Evolutionary conservation across 140 eudicot genomes (phyloP), one percentile per base, ranked within the genome.

Genomic region (Cichorium intybus): DNA sequence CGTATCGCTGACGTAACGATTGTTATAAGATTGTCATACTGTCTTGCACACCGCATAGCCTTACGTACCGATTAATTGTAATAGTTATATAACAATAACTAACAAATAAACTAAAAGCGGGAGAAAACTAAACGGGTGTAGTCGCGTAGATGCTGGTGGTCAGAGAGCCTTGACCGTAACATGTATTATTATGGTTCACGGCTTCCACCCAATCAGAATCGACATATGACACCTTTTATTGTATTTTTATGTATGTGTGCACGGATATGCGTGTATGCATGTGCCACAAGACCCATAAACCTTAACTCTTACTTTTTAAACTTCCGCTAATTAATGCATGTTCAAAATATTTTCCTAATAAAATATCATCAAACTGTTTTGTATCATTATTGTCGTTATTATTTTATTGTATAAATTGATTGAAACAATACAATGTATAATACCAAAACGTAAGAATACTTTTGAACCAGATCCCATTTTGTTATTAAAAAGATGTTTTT

Each of bases 261-360:
- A 73, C 72, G 60, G 55, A 64, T 73, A 73, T 63, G 53, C 66
- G 60, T 54, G 52, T 55, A 56, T 60, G 78, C 78, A 64, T 73
- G 78, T 73, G 78, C 66, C 24, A 28, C 73, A 45, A 46, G 54
- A 45, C 78, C 72, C 60, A 56, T 46, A 24, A 55, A 28, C 50
- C 65, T 54, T 43, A 27, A 49, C 26, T 58, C 65, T 33, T 59
- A 60, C 61, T 28, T 46, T 15, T 51, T 24, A 10, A 46, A 16
- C 31, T 23, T 56, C 54, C 55, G 56, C 53, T 21, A 60, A 60
- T 27, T 59, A 0, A 18, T 34, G 29, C 66, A 35, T 60, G 51
- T 21, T 35, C 12, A 10, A 27, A 28, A 20, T 20, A 17, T 33
- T 16, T n/a, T 57, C 41, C 10, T 4, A 2, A 2, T 37, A 10